These are phyloP conservation scores for Edaphochlamys debaryana DNA, from an alignment of 139 green algal genomes.

Conservation along the genomic window DNA sequence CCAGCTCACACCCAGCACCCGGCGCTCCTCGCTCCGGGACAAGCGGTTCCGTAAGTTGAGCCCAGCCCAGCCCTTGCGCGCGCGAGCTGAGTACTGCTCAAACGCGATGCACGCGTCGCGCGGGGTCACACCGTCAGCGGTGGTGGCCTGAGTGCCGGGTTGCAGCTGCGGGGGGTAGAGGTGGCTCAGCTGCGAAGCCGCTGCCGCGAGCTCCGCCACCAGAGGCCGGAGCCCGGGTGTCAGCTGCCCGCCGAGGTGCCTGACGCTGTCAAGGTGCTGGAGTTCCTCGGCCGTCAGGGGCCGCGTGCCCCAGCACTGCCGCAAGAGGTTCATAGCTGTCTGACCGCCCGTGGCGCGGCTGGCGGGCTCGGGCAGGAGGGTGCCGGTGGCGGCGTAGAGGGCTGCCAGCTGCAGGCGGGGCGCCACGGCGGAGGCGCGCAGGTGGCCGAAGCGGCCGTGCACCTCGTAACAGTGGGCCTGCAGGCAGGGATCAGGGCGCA, in stretches of 20 bases:
- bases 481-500: no score
- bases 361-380: slow-evolving; percentile 57
- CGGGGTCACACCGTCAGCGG: no score
- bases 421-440: slow-evolving; percentile 28
- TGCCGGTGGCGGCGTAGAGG: slow-evolving; percentile 62
- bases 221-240: no score
- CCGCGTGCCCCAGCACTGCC: slow-evolving; percentile 51
- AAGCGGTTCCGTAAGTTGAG: slow-evolving; percentile 35
- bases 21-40: slow-evolving; percentile 27
- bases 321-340: slow-evolving; percentile 55
- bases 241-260: not conserved
- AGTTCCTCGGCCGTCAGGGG: slow-evolving; percentile 48
- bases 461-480: slow-evolving; percentile 56
- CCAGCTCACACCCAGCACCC: not conserved
- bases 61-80: not conserved
- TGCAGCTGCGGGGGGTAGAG: not conserved
- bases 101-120: not conserved
- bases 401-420: slow-evolving; percentile 66
- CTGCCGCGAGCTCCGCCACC: no score
- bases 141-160: no score
- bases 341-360: slow-evolving; percentile 53
- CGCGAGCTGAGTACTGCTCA: not conserved
- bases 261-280: slow-evolving; percentile 30
- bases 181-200: slow-evolving; percentile 39
- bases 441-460: slow-evolving; percentile 55